Conservation (phyloP, 2,329 filamentous ascomycete species). For the Cladosporium sp. region DNA sequence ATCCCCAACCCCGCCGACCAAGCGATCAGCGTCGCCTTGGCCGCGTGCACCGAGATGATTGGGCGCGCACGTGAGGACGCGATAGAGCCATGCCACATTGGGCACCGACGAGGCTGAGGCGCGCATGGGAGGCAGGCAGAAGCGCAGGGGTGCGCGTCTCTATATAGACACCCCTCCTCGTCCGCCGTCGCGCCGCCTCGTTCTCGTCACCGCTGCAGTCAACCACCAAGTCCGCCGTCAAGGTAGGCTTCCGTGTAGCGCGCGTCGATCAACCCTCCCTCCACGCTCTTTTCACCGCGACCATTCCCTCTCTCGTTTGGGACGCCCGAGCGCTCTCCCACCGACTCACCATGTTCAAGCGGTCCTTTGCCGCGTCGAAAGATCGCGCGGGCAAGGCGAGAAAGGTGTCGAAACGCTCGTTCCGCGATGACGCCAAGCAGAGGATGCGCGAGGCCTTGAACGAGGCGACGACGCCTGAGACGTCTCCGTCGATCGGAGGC, state of each 20-base stretch:
- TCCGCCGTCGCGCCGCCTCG: constrained; percentile 8
- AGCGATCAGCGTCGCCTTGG: constrained; percentile 4
- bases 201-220: constrained; percentile 28
- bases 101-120: constrained; percentile 4
- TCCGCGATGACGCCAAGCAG: constrained; percentile 73
- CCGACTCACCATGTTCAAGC: constrained; percentile 71
- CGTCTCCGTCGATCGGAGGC: constrained; percentile 29
- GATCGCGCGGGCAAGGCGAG: constrained; percentile 84
- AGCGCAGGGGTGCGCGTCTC: constrained; percentile 7
- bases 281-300: constrained; percentile 36
- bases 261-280: constrained; percentile 39
- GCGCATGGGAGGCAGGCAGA: constrained; percentile 5
- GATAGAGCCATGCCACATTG: constrained; percentile 5
- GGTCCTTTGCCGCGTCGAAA: constrained; percentile 74
- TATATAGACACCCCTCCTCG: constrained; percentile 1
- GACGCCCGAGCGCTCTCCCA: background rate
- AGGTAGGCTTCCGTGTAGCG: constrained; percentile 46
- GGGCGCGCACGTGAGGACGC: constrained; percentile 1
- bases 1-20: background rate
- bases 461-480: constrained; percentile 40
- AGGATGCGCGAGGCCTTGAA: constrained; percentile 82
- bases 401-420: constrained; percentile 69
- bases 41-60: constrained; percentile 1
- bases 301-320: constrained; percentile 17
- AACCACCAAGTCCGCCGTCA: constrained; percentile 32